Evolutionary conservation across 116 monocot species (phyloP).

Genomic region (Posidonia oceanica): DNA sequence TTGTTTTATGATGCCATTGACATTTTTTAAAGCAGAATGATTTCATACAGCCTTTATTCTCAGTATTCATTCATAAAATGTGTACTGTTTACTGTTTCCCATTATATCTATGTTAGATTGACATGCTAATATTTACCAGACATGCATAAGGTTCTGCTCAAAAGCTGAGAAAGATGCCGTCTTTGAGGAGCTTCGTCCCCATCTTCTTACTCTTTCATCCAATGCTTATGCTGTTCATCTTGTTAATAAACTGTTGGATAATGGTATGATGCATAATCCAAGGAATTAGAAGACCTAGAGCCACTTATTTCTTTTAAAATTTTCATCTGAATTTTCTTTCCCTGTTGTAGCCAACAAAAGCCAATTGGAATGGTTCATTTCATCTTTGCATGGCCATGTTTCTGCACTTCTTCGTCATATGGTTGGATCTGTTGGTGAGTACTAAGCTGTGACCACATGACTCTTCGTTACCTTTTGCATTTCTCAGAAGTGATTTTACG

Average conservation of each 20-base stretch:
- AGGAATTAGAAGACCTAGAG: not conserved
- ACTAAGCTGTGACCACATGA: not conserved
- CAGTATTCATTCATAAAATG: too few relatives aligned
- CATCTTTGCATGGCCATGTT: constrained; percentile 84
- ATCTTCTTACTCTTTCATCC: constrained; percentile 58
- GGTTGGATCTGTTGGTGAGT: constrained; percentile 78
- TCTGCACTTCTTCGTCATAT: constrained; percentile 76
- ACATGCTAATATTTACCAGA: constrained; percentile 23
- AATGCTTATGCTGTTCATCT: constrained; percentile 92
- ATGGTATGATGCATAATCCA: constrained; percentile 28
- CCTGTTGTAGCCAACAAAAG: constrained; percentile 48
- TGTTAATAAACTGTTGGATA: constrained; percentile 80
- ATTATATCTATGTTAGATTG: too few relatives aligned
- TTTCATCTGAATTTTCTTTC: constrained; percentile 1
- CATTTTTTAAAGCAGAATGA: too few relatives aligned
- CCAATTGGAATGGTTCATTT: constrained; percentile 73
- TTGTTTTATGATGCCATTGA: not conserved
- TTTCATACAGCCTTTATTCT: too few relatives aligned
- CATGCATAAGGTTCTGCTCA: constrained; percentile 73
- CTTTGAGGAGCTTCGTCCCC: constrained; percentile 69
- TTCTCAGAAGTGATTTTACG: not conserved
- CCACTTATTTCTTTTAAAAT: not conserved
- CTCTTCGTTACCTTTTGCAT: not conserved
- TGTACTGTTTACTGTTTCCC: too few relatives aligned
- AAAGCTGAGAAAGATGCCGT: constrained; percentile 66